Evolutionary conservation across 73 alveolate species (phyloP), one percentile per base, ranked within the genome.

Genomic region (Paramecium sonneborni): DNA sequence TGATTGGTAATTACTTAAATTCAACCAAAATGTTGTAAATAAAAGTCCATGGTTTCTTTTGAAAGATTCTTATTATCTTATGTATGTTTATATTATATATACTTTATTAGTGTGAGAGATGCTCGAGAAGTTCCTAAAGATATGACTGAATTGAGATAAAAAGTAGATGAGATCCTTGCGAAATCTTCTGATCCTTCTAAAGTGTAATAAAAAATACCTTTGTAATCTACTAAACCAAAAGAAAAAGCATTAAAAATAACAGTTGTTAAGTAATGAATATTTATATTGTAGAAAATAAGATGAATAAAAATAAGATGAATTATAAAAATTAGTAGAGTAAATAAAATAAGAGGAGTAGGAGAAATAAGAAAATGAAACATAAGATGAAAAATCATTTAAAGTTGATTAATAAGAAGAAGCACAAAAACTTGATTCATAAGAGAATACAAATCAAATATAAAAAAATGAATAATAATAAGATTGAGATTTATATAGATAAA

Each of bases 181-280:
- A 72, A 72, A 18, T 79, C 90, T 14, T 21, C 44, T 79, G 74
- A 79, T 4, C 74, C 90, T 43, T 9, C 41, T 79, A 44, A 41
- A 79, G 14, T 35, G 23, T 5, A 72, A 32, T 20, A 43, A 41
- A 23, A 41, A 62, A 46, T 46, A 23, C 76, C 90, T 79, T 7
- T 43, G 28, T 44, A 41, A 79, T 26, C 44, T 41, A 30, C 2
- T 2, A 79, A 46, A 24, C 69, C 90, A 14, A 43, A 43, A 79
- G 90, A 79, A 23, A 79, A 79, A 34, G 90, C 90, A 43, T 21
- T 79, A 26, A 79, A 79, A 41, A 79, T 79, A 18, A 79, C 69
- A 41, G 90, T 79, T 44, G 72, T 39, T 11, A 79, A 79, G 90
- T 79, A 79, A 8, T 12, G 15, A 15, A 34, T 35, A 9, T 0